Evolutionary conservation across 163 green algal genomes (phyloP), one percentile per base, ranked within the genome.

Genomic region (Scenedesmus sp.): DNA sequence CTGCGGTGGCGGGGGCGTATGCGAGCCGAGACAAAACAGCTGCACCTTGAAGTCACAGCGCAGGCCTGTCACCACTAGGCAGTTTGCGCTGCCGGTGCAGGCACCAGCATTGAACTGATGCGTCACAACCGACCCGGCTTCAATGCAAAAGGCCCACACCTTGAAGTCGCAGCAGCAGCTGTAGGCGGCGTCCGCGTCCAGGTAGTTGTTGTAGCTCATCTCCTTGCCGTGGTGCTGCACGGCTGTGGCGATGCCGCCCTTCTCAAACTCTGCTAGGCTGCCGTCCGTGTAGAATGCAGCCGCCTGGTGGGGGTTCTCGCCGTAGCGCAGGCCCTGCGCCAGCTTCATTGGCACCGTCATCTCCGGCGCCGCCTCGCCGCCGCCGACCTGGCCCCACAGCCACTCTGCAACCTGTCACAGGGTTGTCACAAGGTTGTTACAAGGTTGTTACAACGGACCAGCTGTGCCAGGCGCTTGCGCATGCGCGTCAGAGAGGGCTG

Each of bases 191-290:
- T 99, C 97, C 0, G 96, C 96, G 87, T 99, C 98, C 87, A 99
- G 92, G 92, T 99, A 99, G 95, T 99, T 99, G 96, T 99, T 99
- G 96, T 99, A 99, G 0, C 90, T 97, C 98, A 99, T 99, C 95
- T 99, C 98, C 95, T 99, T 99, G 94, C 98, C 97, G 83, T 99
- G 96, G 91, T 99, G 97, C 95, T 98, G 96, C 72, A 97, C 94
- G 6, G 96, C 93, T 53, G 94, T 97, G 76, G 95, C 98, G 59
- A 99, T 96, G 65, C 98, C 98, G 13, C 97, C 97, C 78, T 87
- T 79, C 59, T 83, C 90, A 35, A 89, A 78, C 94, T 99, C 98
- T 18, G 91, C 94, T 53, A 99, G 96, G 15, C 95, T 98, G 13
- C 93, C 43, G 92, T 99, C 98, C 0, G 91, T 94, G 95, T 99